phyloP scores from a whole-genome alignment of 768 basidiomycete genomes.

The Leucocoprinus leucothites region DNA sequence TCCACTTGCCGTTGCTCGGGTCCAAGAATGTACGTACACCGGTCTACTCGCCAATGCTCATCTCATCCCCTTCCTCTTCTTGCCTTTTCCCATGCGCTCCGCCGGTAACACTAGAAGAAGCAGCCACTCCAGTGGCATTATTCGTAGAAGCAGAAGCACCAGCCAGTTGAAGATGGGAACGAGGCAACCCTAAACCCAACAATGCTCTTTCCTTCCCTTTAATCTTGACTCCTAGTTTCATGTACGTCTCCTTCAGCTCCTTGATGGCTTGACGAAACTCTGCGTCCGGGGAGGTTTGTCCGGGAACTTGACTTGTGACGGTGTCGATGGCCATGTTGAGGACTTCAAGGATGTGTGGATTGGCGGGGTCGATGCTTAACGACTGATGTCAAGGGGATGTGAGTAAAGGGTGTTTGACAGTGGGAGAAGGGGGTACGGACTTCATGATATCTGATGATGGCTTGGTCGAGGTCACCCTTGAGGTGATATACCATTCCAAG shows the following conservation, averaged over 20 bases:
- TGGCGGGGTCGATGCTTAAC: constrained; percentile 79
- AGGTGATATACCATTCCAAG: constrained; percentile 88
- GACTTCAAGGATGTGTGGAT: constrained; percentile 75
- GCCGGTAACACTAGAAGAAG: neutral
- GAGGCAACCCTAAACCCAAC: constrained; percentile 8
- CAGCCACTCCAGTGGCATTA: neutral
- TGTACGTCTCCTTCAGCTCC: constrained; percentile 8
- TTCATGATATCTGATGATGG: constrained; percentile 92
- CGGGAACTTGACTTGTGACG: constrained; percentile 18
- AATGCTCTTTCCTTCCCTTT: constrained; percentile 11
- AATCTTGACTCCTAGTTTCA: constrained; percentile 1
- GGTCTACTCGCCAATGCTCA: constrained; percentile 1
- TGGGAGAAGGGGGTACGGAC: constrained; percentile 32
- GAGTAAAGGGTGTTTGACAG: neutral
- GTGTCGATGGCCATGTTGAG: constrained; percentile 76
- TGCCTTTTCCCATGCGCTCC: neutral
- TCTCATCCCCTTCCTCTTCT: constrained; percentile 10
- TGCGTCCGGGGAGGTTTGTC: neutral
- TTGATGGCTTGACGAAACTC: constrained; percentile 10
- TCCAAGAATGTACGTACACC: too few relatives aligned
- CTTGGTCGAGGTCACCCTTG: constrained; percentile 65
- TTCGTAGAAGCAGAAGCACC: neutral
- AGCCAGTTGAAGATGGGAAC: neutral
- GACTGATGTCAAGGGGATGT: constrained; percentile 39
- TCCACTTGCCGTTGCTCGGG: too few relatives aligned